phyloP scores from a whole-genome alignment of 148 eudicot species.

The Pharnaceum exiguum region DNA sequence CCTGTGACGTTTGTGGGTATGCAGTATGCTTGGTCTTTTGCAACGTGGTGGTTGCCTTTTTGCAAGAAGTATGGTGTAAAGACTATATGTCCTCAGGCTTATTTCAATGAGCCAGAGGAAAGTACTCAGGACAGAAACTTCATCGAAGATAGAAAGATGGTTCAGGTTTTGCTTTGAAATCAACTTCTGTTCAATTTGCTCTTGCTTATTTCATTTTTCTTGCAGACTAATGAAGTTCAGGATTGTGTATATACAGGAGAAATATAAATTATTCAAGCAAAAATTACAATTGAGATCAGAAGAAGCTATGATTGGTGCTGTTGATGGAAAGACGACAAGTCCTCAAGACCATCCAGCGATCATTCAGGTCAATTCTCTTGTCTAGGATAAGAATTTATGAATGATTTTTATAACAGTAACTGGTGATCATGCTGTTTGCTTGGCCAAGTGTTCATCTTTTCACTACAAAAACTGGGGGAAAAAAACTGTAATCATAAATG shows the following conservation, averaged over 20 bases:
- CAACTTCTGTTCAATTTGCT: not conserved
- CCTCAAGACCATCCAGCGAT: constrained; percentile 12
- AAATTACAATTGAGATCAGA: constrained; percentile 17
- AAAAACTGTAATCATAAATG: too few relatives aligned
- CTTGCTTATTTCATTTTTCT: too few relatives aligned
- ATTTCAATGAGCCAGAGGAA: constrained; percentile 18
- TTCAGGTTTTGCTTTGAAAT: constrained; percentile 28
- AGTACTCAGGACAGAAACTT: constrained; percentile 22
- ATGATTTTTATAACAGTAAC: too few relatives aligned
- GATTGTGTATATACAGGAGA: too few relatives aligned
- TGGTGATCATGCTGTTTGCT: too few relatives aligned
- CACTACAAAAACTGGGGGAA: too few relatives aligned
- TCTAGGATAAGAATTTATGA: constrained; percentile 9
- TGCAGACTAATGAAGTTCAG: too few relatives aligned
- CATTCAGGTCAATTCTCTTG: constrained; percentile 17
- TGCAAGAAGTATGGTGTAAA: constrained; percentile 29
- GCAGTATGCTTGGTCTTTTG: constrained; percentile 40
- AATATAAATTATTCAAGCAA: constrained; percentile 29
- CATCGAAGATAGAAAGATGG: constrained; percentile 20
- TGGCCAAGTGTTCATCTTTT: too few relatives aligned
- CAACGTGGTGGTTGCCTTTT: constrained; percentile 48
- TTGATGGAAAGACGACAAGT: not conserved
- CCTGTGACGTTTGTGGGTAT: constrained; percentile 31
- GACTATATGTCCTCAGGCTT: constrained; percentile 45
- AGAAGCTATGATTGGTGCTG: constrained; percentile 11